Percentiles rank a stretch among this genome's conserved stretches.
Conservation (phyloP, 768 basidiomycete genomes). For the Strobilomyces dryophilus region DNA sequence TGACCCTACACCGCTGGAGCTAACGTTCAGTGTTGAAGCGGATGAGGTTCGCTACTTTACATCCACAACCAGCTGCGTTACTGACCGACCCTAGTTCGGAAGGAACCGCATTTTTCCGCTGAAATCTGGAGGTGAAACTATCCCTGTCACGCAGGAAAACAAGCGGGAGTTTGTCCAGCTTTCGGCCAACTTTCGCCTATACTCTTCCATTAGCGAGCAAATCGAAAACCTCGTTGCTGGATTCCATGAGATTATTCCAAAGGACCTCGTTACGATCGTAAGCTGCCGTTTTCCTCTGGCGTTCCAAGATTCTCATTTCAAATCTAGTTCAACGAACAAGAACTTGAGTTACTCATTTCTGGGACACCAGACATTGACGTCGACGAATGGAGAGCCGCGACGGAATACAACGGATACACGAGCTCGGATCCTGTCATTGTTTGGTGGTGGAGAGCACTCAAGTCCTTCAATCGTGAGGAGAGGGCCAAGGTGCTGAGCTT, state of each 20-base stretch:
- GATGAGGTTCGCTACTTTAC: conserved; percentile 59
- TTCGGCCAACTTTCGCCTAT: conserved; percentile 90
- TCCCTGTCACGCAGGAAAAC: conserved; percentile 94
- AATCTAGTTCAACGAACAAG: conserved; percentile 86
- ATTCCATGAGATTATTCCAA: conserved; percentile 97
- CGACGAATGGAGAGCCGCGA: conserved; percentile 93
- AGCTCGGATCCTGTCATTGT: conserved; percentile 92
- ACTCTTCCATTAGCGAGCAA: conserved; percentile 93
- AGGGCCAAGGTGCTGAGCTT: conserved; percentile 96
- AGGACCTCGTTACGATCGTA: conserved; percentile 90
- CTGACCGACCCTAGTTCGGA: conserved; percentile 55
- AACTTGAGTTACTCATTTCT: conserved; percentile 89
- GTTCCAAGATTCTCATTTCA: conserved; percentile 4
- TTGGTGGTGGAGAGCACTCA: conserved; percentile 99
- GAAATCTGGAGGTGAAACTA: conserved; percentile 77
- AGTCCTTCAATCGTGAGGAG: conserved; percentile 96
- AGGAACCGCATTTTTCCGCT: conserved; percentile 83
- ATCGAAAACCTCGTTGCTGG: conserved; percentile 86
- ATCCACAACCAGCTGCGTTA: background rate
- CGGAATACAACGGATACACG: conserved; percentile 85
- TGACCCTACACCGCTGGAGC: conserved; percentile 78
- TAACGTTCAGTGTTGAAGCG: conserved; percentile 94
- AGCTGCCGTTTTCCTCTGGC: conserved; percentile 27
- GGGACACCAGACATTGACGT: conserved; percentile 99
- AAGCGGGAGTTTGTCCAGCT: conserved; percentile 94